Base-by-base conservation (phyloP, 1,284 basidiomycete genomes). In the Pisolithus thermaeus region DNA sequence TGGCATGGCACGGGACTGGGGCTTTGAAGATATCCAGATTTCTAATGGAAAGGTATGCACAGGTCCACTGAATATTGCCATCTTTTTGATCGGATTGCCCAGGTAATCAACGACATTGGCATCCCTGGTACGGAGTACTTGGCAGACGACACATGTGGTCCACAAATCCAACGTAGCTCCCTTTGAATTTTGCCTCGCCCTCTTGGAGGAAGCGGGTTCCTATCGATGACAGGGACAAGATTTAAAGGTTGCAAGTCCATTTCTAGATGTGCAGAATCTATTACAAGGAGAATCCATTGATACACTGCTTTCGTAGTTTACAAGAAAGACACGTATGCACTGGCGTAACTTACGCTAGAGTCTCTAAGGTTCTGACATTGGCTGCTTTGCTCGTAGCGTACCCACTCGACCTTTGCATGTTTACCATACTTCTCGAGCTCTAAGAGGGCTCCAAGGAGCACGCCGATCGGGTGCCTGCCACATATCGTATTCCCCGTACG, bases 401-500 rank as follows among this genome's bases (percentile, higher is more conserved):
- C 89, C 84, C 92, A 97, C 55, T 82, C 79, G 47, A 89, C 64
- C 42, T 66, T 73, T 3, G 76, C 65, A 7, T 68, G 66, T 66
- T 69, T 30, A 53, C 63, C 48, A 38, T 75, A 70, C 46, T 70
- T 70, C 64, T 91, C 81, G 27, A 95, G 64, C 5, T 72, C 69
- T 1, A 81, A 64, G 36, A 97, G 67, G 2, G 92, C 86, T 4
- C 86, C 87, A 4, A 99, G 73, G 4, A 99, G 74, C 0, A 98
- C 89, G 0, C 93, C 91, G 55, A 99, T 97, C 1, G 97, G 94
- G 64, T 97, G 93, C 47, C 94, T 76, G 0, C 97, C 96, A 61
- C 97, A 99, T 41, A 99, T 96, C 0, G 97, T 99, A 70, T 99
- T 99, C 74, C 87, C 82, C 18, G 96, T 98, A 54, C 77, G 69